Base-by-base conservation (phyloP, 2,329 filamentous ascomycete genomes). In the Aspergillus ibericus region DNA sequence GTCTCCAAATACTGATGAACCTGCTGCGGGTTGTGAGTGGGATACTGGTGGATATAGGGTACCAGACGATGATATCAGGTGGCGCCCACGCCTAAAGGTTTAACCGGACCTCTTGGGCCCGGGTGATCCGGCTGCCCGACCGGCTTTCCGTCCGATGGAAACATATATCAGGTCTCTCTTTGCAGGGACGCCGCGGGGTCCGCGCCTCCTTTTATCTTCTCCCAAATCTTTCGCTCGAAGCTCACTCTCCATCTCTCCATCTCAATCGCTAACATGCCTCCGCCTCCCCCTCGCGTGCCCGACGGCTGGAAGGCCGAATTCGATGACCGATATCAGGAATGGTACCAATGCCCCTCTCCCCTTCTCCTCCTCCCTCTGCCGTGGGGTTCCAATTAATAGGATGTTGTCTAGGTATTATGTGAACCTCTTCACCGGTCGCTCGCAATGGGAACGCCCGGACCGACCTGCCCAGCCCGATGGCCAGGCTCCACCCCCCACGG, bases 291-390 rank as follows among this genome's bases (percentile, higher is more conserved):
- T 5, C 38, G 10, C 0, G 51, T 53, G 9, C 51, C 51, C 5
- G 51, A 53, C 10, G 38, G 51, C 51, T 53, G 51, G 51, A 40
- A 42, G 6, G 20, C 51, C 15, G 25, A 53, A 32, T 53, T 53
- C 10, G 51, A 53, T n/a, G 51, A 53, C 3, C 34, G 51, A 4
- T 53, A 53, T 27, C 51, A 53, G 27, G 51, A 53, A 40, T 53
- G 51, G 51, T 53, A 36, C 12, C 16, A 9, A 36, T 2, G 18
- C 4, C 12, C 8, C 27, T 12, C 8, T 15, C 16, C n/a, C 12
- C 10, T 16, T 18, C 6, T 6, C 9, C 1, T 8, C 27, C n/a
- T 12, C n/a, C n/a, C n/a, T n/a, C n/a, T n/a, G n/a, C n/a, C n/a
- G n/a, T n/a, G n/a, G n/a, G n/a, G n/a, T n/a, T n/a, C n/a, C n/a